Conservation (phyloP, 176 grass and related monocot species). For the barley (Hordeum vulgare) region DNA sequence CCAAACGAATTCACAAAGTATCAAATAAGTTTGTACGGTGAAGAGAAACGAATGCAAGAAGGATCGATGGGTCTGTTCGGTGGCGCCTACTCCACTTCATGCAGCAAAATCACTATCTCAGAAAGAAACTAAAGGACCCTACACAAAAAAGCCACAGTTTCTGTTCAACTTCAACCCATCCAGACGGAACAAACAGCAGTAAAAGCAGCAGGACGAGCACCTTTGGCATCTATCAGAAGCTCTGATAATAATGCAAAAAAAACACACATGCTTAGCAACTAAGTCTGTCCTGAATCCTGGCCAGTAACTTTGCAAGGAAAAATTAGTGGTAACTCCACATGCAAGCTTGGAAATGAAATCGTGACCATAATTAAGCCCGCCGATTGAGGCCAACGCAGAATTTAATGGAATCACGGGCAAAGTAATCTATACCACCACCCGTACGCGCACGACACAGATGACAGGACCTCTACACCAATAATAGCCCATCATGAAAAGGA, state of each 20-base stretch:
- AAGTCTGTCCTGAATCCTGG: not conserved
- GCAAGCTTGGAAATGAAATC: not conserved
- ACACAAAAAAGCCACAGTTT: not conserved
- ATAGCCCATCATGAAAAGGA: not conserved
- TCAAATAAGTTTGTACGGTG: not conserved
- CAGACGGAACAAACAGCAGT: not conserved
- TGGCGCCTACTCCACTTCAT: not conserved
- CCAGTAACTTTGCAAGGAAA: not conserved
- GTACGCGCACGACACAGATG: conserved; percentile 11
- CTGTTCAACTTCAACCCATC: not conserved
- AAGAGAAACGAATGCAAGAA: not conserved
- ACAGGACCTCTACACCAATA: conserved; percentile 29
- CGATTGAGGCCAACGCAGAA: not conserved
- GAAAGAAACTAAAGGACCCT: not conserved
- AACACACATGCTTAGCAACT: not conserved
- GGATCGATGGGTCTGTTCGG: not conserved
- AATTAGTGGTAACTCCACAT: not conserved
- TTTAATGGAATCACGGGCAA: conserved; percentile 36
- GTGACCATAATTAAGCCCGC: not conserved
- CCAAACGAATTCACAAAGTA: not conserved
- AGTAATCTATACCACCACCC: not conserved
- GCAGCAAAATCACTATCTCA: not conserved
- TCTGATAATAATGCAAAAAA: not conserved
- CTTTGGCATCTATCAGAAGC: not conserved
- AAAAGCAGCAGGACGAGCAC: not conserved